Evolutionary conservation across 2,329 filamentous ascomycete genomes (phyloP), one percentile per base, ranked within the genome.

Genomic region (Paraphoma sp.): DNA sequence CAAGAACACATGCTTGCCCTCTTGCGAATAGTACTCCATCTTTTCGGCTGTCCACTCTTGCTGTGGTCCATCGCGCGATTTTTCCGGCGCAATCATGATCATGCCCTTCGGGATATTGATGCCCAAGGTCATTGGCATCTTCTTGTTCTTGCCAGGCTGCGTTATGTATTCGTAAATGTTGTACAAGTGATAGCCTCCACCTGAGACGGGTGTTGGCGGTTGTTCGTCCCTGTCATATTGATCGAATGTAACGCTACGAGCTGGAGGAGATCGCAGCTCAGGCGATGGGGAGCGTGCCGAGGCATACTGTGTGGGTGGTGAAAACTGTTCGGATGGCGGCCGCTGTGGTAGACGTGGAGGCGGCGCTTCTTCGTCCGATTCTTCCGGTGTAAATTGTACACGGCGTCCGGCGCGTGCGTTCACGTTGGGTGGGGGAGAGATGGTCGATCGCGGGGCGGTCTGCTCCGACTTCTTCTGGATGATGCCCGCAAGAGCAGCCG

Each of bases 121-220:
- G n/a, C 94, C 94, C 38, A 98, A 78, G 0, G 92, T 97, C n/a
- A 93, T 97, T 1, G 94, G 93, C 91, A 97, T 95, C 80, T 98
- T 98, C 82, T 97, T 97, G 70, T 91, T 90, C 81, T 96, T 97
- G 54, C 94, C 94, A 87, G 97, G 93, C 44, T 95, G 87, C n/a
- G 93, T 94, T 4, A 97, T 87, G 90, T 97, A 97, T 78, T 98
- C 94, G 73, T 93, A 96, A 69, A 98, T 93, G 69, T 97, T 97
- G 79, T 97, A 98, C 76, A 98, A 83, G 72, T 96, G 93, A 72
- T 93, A 98, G 1, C 91, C 92, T 16, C 91, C 91, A 5, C 91
- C 91, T 1, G 89, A 88, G 30, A 68, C 65, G 12, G 76, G 68
- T 1, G 73, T 72, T 14, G 55, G 54, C 2, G 73, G 75, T 43